Evolutionary conservation across 2,329 filamentous ascomycete species (phyloP), one percentile per base, ranked within the genome.

Genomic region (Alternaria triticina): DNA sequence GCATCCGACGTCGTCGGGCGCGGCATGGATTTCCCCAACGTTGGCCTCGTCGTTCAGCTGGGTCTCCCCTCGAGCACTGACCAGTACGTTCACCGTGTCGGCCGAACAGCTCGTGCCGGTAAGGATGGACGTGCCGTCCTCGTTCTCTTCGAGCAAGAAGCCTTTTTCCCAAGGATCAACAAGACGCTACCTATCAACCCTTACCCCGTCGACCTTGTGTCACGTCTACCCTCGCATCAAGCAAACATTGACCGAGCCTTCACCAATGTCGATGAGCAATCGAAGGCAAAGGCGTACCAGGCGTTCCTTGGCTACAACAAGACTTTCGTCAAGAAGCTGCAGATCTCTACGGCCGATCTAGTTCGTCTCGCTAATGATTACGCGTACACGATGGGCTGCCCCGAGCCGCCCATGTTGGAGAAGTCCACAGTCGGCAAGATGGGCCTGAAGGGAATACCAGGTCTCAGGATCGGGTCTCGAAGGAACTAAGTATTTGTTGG

Each of bases 111-210:
- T n/a, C 73, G 78, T 43, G 78, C 78, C 15, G 78, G 78, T 15
- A 83, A 82, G 25, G 82, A 86, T 52, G 86, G 86, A 11, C 83
- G 85, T 43, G 86, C 86, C 12, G 80, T 87, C 59, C 84, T 87
- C 56, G 69, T 88, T 15, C 80, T 88, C 46, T 86, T 84, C 10
- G 70, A 85, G 64, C 79, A 80, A 56, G 86, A 88, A 67, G 80
- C 81, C 7, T 87, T 85, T 77, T 87, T 87, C 74, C 73, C 84
- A 23, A 78, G 77, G 36, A 75, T 77, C 59, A 86, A 86, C 72
- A 83, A 75, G 63, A 79, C 82, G 30, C 74, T 87, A 17, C 84
- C 84, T 17, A 86, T 87, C 70, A 74, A 84, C 28, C 80, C 84
- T 3, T 84, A 86, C 65, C 82, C 84, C 1, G 74, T 78, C 13